A percentile compares a stretch with the other conserved stretches of the same genome.
Conservation (phyloP, 805 yeast species). For the Clavispora fructus region DNA sequence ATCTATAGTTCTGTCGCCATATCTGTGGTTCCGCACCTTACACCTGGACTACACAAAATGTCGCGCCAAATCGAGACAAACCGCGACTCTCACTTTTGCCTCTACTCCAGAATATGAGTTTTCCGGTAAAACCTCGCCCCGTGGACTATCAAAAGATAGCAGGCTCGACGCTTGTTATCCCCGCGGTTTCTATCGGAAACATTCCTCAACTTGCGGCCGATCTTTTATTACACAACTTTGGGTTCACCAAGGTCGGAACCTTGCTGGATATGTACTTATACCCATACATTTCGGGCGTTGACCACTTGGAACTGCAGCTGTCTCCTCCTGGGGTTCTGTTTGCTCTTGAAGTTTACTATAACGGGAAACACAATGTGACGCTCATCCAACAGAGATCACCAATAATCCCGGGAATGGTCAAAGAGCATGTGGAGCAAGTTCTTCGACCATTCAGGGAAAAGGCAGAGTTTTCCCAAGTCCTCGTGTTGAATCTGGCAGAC, state of each 20-base stretch:
- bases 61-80: not conserved
- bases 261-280: slow-evolving; percentile 60
- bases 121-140: not conserved
- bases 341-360: slow-evolving; percentile 60
- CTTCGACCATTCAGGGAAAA: slow-evolving; percentile 44
- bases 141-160: not conserved
- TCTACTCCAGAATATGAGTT: slow-evolving; percentile 4
- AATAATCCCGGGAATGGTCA: slow-evolving; percentile 57
- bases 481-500: slow-evolving; percentile 70
- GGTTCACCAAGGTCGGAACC: slow-evolving; percentile 45
- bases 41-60: not conserved
- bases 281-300: slow-evolving; percentile 83
- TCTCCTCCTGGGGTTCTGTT: slow-evolving; percentile 43
- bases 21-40: no score
- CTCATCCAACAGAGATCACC: slow-evolving; percentile 85
- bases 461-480: slow-evolving; percentile 38
- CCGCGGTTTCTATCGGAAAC: slow-evolving; percentile 82
- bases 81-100: slow-evolving; percentile 1
- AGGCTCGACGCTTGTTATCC: slow-evolving; percentile 54
- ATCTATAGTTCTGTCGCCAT: no score
- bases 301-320: slow-evolving; percentile 22
- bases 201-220: slow-evolving; percentile 82
- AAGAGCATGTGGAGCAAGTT: slow-evolving; percentile 47
- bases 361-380: slow-evolving; percentile 37
- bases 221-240: slow-evolving; percentile 60